A percentile compares a stretch with the other conserved stretches of the same genome.
Conservation (phyloP, 768 basidiomycete species). For the Dentipellis sp. region DNA sequence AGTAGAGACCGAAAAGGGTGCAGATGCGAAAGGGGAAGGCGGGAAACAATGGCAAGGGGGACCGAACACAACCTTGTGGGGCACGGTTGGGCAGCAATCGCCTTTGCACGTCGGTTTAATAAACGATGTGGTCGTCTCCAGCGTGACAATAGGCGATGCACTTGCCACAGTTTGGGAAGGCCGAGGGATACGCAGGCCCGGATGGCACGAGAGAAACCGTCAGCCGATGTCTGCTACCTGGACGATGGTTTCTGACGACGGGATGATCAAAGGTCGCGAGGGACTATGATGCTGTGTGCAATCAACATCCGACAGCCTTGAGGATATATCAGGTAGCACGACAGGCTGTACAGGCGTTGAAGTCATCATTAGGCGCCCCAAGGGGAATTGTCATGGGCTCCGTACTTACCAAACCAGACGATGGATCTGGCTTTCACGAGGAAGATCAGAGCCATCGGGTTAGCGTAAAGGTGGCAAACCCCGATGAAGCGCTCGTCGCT, state of each 20-base stretch:
- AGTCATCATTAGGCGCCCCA: constrained; percentile 7
- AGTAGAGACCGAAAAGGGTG: constrained; percentile 9
- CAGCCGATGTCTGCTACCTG: constrained; percentile 15
- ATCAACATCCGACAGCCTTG: constrained; percentile 6
- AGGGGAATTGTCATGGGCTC: neutral
- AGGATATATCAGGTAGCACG: constrained; percentile 15
- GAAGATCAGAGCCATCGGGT: no score
- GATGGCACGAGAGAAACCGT: constrained; percentile 1
- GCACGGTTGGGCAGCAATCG: neutral
- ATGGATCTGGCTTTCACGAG: no score
- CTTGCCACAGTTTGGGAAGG: constrained; percentile 9
- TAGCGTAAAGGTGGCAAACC: no score
- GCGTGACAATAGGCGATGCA: constrained; percentile 21
- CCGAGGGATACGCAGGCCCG: constrained; percentile 5
- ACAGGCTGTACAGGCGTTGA: constrained; percentile 19
- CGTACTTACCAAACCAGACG: no score
- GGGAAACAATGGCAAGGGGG: constrained; percentile 34
- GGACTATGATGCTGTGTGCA: constrained; percentile 18
- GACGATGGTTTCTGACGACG: constrained; percentile 17
- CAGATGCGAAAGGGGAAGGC: constrained; percentile 26
- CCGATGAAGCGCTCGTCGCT: no score
- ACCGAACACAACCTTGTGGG: constrained; percentile 6
- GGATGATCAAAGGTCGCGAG: constrained; percentile 27
- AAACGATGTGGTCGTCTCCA: constrained; percentile 11
- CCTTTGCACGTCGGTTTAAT: constrained; percentile 25